Conservation (phyloP, 805 yeast species). For the Saturnispora serradocipensis region DNA sequence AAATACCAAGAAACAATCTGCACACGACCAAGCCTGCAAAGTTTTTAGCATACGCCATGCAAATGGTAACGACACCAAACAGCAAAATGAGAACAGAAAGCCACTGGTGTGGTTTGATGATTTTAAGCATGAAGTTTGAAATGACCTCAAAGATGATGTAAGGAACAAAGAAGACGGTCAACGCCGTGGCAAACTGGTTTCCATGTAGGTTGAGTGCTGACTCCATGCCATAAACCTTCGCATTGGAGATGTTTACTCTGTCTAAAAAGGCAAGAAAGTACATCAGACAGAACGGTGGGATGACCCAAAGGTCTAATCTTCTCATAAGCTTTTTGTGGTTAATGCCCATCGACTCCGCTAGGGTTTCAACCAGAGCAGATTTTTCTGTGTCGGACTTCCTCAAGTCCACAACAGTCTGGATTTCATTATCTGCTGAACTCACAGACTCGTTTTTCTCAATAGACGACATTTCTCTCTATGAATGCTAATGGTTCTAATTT, state of each 20-base stretch:
- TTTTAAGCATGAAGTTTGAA: conserved; percentile 52
- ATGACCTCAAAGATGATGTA: conserved; percentile 59
- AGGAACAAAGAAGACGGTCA: conserved; percentile 66
- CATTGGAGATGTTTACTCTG: conserved; percentile 76
- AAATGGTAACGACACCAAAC: conserved; percentile 55
- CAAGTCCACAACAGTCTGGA: not conserved
- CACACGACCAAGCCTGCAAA: conserved; percentile 53
- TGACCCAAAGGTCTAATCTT: conserved; percentile 59
- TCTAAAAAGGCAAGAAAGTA: conserved; percentile 73
- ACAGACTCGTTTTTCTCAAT: conserved; percentile 3
- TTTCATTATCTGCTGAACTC: conserved; percentile 1
- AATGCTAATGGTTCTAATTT: not conserved
- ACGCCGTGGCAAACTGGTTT: conserved; percentile 51
- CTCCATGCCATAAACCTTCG: conserved; percentile 61
- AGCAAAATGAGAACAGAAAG: conserved; percentile 45
- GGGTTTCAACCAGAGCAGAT: conserved; percentile 18
- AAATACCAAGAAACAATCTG: conserved; percentile 55
- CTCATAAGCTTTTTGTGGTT: conserved; percentile 49
- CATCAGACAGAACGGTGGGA: conserved; percentile 67
- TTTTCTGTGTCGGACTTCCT: conserved; percentile 7
- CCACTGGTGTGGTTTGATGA: conserved; percentile 57
- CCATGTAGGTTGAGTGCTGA: conserved; percentile 46
- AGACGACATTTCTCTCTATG: not conserved
- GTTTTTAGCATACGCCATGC: conserved; percentile 53
- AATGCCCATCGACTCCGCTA: conserved; percentile 39